Percentiles rank a stretch among this genome's conserved stretches.
These are phyloP conservation scores for Fomitiporia mediterranea DNA, from an alignment of 1,284 basidiomycete genomes.

Conservation along the genomic window DNA sequence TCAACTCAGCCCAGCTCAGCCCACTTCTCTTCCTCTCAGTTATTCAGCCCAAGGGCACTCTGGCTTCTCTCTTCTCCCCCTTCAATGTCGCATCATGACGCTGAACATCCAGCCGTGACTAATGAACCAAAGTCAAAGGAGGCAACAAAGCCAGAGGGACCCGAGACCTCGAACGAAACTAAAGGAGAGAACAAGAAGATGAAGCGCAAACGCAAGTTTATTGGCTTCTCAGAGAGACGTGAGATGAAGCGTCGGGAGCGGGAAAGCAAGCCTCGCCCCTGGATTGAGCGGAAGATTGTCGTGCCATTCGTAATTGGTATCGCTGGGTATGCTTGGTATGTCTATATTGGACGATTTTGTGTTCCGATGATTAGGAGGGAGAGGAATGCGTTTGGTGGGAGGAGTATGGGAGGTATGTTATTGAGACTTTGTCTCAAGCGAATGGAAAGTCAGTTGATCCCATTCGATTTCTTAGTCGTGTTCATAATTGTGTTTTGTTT, in stretches of 20 bases:
- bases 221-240: constrained; percentile 11
- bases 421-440: background rate
- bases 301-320: constrained; percentile 48
- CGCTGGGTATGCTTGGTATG: constrained; percentile 62
- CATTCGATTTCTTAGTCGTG: constrained; percentile 39
- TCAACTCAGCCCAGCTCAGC: background rate
- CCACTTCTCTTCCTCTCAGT: background rate
- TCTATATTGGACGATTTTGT: constrained; percentile 64
- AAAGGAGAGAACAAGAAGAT: background rate
- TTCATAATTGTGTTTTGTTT: constrained; percentile 54
- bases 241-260: constrained; percentile 30
- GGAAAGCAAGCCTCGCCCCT: constrained; percentile 47
- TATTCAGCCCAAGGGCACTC: background rate
- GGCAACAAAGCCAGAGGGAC: background rate
- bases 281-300: constrained; percentile 57
- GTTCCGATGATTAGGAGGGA: constrained; percentile 53
- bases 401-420: constrained; percentile 49
- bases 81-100: background rate
- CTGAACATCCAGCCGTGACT: background rate
- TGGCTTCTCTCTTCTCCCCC: background rate
- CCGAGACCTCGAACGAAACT: background rate
- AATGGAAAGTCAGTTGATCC: constrained; percentile 6
- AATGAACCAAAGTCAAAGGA: background rate
- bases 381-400: constrained; percentile 38
- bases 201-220: constrained; percentile 1